These are phyloP conservation scores for Papiliotrema terrestris DNA, from an alignment of 1,284 basidiomycete genomes.

Conservation along the genomic window DNA sequence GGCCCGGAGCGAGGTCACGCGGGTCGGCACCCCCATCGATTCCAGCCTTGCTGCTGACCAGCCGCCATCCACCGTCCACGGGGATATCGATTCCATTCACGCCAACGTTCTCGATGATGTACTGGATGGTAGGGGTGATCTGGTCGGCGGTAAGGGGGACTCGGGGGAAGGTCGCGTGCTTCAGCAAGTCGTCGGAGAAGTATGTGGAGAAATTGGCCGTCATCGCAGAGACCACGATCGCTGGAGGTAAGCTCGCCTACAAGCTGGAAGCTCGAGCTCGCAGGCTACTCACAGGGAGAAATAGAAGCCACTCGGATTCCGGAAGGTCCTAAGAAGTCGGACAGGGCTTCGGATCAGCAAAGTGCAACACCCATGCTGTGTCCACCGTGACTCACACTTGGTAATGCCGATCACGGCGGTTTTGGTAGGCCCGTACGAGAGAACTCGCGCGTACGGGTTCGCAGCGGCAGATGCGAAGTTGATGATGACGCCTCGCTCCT, in stretches of 20 bases:
- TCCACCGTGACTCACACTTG: slow-evolving; percentile 14
- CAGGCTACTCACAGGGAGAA: slow-evolving; percentile 29
- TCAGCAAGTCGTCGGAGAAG: slow-evolving; percentile 34
- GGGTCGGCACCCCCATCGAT: slow-evolving; percentile 30
- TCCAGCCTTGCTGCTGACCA: slow-evolving; percentile 32
- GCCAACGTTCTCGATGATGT: slow-evolving; percentile 39
- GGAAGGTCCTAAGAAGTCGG: slow-evolving; percentile 42
- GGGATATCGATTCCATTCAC: slow-evolving; percentile 40
- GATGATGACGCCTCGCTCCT: slow-evolving; percentile 44
- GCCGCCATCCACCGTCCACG: slow-evolving; percentile 41
- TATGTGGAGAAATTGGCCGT: slow-evolving; percentile 31
- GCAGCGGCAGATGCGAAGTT: slow-evolving; percentile 44
- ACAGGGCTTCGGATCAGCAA: slow-evolving; percentile 16
- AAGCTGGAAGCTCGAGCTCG: background rate
- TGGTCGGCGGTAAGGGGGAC: slow-evolving; percentile 33
- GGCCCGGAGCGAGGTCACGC: slow-evolving; percentile 32
- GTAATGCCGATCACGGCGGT: slow-evolving; percentile 42
- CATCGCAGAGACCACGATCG: slow-evolving; percentile 40
- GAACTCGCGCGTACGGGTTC: slow-evolving; percentile 34
- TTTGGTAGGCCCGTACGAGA: slow-evolving; percentile 42
- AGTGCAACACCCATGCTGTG: background rate
- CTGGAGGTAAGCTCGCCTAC: slow-evolving; percentile 2
- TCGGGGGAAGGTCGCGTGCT: slow-evolving; percentile 41
- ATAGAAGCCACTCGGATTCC: slow-evolving; percentile 42
- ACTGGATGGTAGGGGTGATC: slow-evolving; percentile 29